Evolutionary conservation across 352 stramenopile species (phyloP), one percentile per base, ranked within the genome.

Genomic region (Pythium coloratum): DNA sequence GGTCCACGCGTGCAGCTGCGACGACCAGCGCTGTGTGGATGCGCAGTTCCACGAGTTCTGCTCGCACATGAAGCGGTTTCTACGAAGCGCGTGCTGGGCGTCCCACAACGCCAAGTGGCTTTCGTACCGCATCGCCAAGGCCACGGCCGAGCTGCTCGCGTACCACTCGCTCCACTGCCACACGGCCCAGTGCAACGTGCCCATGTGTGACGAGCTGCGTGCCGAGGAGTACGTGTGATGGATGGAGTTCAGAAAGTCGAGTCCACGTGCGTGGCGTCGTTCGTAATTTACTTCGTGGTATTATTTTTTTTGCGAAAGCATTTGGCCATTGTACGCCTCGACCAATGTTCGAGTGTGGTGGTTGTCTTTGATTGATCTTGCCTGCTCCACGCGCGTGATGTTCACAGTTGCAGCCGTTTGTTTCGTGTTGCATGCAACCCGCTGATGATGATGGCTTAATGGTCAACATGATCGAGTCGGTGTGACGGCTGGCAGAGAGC

Each of bases 1-100:
- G 0, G 57, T 90, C 7, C 82, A 90, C 53, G 78, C 82, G 30
- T 89, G 82, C 61, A 78, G 75, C 16, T 90, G 82, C 64, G 82
- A 88, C 47, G 70, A 73, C 4, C 13, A 71, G 24, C 73, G 75
- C 42, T 90, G 82, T 60, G 44, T 38, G 6, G 71, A 85, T 57
- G 2, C 60, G 0, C 66, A 75, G 55, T 84, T 84, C 62, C 55
- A 67, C 18, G 71, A 76, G 26, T 73, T 88, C 14, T 91, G 82
- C 66, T 59, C 71, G 18, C 76, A 81, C 55, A 88, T 89, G 80
- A 89, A 89, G 73, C 82, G 80, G 1, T 88, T 89, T 44, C 54
- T 91, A 55, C 78, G 81, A n/a, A 86, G 78, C 47, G 75, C 80
- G 33, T 89, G 77, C 70, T 90, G 82, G 82, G 80, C 77, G 32